Conservation (phyloP, 2,329 filamentous ascomycete species). For the Exophiala alcalophila region DNA sequence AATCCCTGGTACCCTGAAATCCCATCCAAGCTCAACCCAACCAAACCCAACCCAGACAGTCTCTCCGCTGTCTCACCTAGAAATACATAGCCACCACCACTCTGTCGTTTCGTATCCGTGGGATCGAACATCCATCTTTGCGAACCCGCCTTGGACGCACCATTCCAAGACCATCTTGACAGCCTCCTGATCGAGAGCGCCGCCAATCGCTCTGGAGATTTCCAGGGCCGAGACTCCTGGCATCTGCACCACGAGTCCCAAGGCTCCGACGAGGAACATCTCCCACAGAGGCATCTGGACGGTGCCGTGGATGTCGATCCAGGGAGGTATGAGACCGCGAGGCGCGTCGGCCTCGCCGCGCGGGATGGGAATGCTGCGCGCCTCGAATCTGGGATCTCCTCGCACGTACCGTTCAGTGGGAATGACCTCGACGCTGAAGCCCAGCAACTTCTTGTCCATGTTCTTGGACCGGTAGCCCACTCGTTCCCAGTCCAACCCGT, state of each 20-base stretch:
- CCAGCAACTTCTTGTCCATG: slow-evolving; percentile 45
- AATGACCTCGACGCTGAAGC: slow-evolving; percentile 42
- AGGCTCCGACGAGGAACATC: slow-evolving; percentile 39
- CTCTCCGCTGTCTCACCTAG: no score
- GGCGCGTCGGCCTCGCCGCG: slow-evolving; percentile 27
- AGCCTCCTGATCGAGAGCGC: slow-evolving; percentile 12
- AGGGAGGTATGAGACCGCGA: slow-evolving; percentile 41
- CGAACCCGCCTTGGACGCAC: slow-evolving; percentile 21
- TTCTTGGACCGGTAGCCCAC: slow-evolving; percentile 46
- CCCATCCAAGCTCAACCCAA: no score
- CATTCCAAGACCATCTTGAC: slow-evolving; percentile 20
- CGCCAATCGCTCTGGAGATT: slow-evolving; percentile 32
- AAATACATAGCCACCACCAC: slow-evolving; percentile 45
- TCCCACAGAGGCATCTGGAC: slow-evolving; percentile 42
- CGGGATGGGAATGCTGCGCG: slow-evolving; percentile 31
- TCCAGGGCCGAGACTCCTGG: slow-evolving; percentile 39
- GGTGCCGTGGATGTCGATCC: slow-evolving; percentile 49
- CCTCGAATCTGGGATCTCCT: slow-evolving; percentile 39
- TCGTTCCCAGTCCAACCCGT: slow-evolving; percentile 43
- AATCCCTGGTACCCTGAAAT: no score
- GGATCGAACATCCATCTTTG: slow-evolving; percentile 8
- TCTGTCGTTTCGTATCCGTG: slow-evolving; percentile 37
- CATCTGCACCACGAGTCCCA: slow-evolving; percentile 42
- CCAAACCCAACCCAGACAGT: no score
- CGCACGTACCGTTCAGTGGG: slow-evolving; percentile 39